Base-by-base conservation (phyloP, 805 yeast genomes). In the Spathaspora hagerdaliae region DNA sequence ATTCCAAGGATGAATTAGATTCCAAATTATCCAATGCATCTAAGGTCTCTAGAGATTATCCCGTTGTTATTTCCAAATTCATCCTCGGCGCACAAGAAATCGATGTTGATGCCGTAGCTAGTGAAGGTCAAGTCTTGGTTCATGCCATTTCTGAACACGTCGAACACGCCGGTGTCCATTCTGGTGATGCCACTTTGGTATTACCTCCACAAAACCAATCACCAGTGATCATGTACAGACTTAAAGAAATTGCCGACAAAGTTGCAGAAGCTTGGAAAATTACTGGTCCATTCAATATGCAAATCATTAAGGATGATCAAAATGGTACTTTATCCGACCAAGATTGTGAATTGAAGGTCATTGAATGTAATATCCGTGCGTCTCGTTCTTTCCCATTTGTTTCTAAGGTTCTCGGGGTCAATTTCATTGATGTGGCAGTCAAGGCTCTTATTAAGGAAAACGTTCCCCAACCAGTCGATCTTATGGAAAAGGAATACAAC, bases 341-440 rank as follows among this genome's bases (percentile, higher is more conserved):
- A 43, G 83, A 81, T 50, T 66, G 72, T 46, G 71, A 70, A 48
- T 79, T 91, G 62, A 94, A 94, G 79, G 99, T 94, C 49, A 94
- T 94, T 65, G 99, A 94, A 74, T 94, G 99, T 81, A 94, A 94
- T 71, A 87, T 94, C 58, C 87, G 99, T 72, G 99, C 99, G 43
- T 92, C 98, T 6, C 83, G 99, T 69, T 92, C 98, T 12, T 94
- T 94, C 92, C 99, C 99, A 67, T 94, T 94, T 65, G 97, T 92
- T 34, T 92, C 98, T 41, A 94, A 94, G 78, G 99, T 94, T 41
- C 76, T 94, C 53, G 99, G 99, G 54, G 78, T 79, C 44, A 92
- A 94, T 75, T 91, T 94, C 70, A 94, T 94, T 64, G 96, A 92
- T 45, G 89, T 88, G 58, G 97, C 98, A 19, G 90, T 91, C 50